These are phyloP conservation scores for Euphorbia peplus DNA, from an alignment of 345 rosid species.

Conservation along the genomic window DNA sequence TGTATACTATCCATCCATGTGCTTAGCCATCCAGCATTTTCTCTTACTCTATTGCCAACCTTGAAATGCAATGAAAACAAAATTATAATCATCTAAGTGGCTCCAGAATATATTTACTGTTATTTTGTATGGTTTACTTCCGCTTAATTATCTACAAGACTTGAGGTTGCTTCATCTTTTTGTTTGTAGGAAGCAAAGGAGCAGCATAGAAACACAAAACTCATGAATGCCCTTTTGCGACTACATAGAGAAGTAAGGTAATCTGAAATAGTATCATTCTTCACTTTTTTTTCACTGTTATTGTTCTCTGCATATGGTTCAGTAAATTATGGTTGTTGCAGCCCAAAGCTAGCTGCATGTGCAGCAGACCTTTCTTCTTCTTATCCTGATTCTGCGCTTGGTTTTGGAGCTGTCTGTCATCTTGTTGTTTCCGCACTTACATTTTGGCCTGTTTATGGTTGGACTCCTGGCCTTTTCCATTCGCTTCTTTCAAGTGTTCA, in stretches of 20 bases:
- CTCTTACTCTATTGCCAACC: background rate
- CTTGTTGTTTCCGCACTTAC: conserved; percentile 86
- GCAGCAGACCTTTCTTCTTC: conserved; percentile 88
- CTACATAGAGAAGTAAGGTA: conserved; percentile 96
- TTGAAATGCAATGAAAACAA: background rate
- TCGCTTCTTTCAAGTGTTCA: conserved; percentile 75
- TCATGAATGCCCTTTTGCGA: conserved; percentile 79
- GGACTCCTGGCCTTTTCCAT: conserved; percentile 95
- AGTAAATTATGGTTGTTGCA: conserved; percentile 43
- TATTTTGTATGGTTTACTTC: background rate
- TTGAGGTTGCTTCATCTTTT: conserved; percentile 19
- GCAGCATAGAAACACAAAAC: conserved; percentile 87
- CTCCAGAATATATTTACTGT: background rate
- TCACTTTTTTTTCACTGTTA: conserved; percentile 5
- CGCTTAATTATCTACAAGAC: conserved; percentile 1
- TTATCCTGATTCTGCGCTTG: conserved; percentile 86
- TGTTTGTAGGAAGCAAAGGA: conserved; percentile 72
- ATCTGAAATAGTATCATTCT: conserved; percentile 14
- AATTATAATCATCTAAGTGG: background rate
- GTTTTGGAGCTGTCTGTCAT: conserved; percentile 95
- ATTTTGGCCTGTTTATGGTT: conserved; percentile 91
- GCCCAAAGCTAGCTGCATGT: conserved; percentile 94
- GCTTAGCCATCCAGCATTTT: background rate
- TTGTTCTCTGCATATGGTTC: conserved; percentile 16
- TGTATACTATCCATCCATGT: background rate